Evolutionary conservation across 495 filamentous ascomycete species (phyloP), one percentile per base, ranked within the genome.

Genomic region (Letharia lupina): DNA sequence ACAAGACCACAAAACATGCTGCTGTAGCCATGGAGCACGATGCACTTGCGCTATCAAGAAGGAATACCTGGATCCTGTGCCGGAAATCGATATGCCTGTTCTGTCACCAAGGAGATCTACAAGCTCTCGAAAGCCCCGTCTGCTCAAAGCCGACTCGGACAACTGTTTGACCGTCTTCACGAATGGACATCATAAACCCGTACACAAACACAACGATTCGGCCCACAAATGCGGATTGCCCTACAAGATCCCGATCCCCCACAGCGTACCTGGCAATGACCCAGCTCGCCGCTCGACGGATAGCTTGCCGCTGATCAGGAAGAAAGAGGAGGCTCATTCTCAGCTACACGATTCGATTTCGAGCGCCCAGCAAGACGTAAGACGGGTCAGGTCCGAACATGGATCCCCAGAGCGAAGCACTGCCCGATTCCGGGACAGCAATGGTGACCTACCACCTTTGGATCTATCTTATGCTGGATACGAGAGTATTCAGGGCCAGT

Each of bases 41-140:
- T 98, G 94, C 80, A 89, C 87, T 68, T 98, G 94, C 79, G 87
- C 90, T 70, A 75, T 91, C 75, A 98, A 96, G 81, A 96, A 93
- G 78, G 94, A 96, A 77, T 82, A 83, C 64, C 83, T 94, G 68
- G 89, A 95, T 73, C 81, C 89, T 62, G 87, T 91, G 60, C 86
- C 87, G 67, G 84, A 89, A 77, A 83, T 81, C 66, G 81, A 86
- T 73, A 81, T 82, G 69, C 61, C 74, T 80, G 79, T 70, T 72
- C 69, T 74, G 75, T 68, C 69, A 75, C 67, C 66, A 77, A 79
- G 75, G 62, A 78, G 76, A 63, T 68, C 77, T 65, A 72, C 81
- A 63, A 75, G 77, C 66, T 75, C 77, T 68, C 75, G 81, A 71
- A 87, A 88, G 78, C 82, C 92, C 56, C 86, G 88, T 67, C 86